A percentile compares a stretch with the other conserved stretches of the same genome.
These are phyloP conservation scores for Podaxis pistillaris DNA, from an alignment of 768 basidiomycete genomes.

Conservation along the genomic window DNA sequence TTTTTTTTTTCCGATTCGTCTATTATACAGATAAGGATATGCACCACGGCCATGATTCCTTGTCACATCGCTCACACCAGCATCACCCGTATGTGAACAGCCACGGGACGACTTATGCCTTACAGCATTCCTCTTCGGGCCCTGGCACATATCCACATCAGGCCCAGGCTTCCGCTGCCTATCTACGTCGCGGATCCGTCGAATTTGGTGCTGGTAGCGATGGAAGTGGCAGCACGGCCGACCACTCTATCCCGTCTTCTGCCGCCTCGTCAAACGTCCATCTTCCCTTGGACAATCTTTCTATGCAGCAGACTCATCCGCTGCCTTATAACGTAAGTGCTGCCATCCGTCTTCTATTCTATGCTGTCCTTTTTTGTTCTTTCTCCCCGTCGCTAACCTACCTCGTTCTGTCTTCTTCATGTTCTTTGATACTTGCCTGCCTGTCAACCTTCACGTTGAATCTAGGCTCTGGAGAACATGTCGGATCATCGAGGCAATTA, in stretches of 20 bases:
- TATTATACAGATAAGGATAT: slow-evolving; percentile 17
- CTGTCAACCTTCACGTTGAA: neutral
- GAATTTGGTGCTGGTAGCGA: slow-evolving; percentile 42
- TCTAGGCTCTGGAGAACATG: slow-evolving; percentile 3
- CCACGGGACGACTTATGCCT: slow-evolving; percentile 7
- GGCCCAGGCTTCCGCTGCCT: slow-evolving; percentile 11
- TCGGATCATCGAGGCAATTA: neutral
- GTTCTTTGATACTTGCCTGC: neutral
- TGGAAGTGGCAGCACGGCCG: slow-evolving; percentile 32
- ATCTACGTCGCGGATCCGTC: slow-evolving; percentile 29
- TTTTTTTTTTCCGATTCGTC: slow-evolving; percentile 13
- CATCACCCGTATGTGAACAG: slow-evolving; percentile 7
- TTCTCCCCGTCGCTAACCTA: slow-evolving; percentile 9
- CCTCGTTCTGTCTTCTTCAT: neutral
- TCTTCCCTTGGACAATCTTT: slow-evolving; percentile 34
- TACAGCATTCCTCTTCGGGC: slow-evolving; percentile 11
- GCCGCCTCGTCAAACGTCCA: slow-evolving; percentile 53
- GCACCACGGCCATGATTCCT: slow-evolving; percentile 14
- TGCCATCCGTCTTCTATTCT: neutral
- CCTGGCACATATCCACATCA: slow-evolving; percentile 6
- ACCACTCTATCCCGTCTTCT: slow-evolving; percentile 49
- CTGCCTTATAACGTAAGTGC: slow-evolving; percentile 12
- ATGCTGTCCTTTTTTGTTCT: slow-evolving; percentile 3
- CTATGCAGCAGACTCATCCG: slow-evolving; percentile 2
- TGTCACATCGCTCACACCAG: slow-evolving; percentile 14